Evolutionary conservation across 2,329 filamentous ascomycete genomes (phyloP), one percentile per base, ranked within the genome.

Genomic region (Lachnellula hyalina): DNA sequence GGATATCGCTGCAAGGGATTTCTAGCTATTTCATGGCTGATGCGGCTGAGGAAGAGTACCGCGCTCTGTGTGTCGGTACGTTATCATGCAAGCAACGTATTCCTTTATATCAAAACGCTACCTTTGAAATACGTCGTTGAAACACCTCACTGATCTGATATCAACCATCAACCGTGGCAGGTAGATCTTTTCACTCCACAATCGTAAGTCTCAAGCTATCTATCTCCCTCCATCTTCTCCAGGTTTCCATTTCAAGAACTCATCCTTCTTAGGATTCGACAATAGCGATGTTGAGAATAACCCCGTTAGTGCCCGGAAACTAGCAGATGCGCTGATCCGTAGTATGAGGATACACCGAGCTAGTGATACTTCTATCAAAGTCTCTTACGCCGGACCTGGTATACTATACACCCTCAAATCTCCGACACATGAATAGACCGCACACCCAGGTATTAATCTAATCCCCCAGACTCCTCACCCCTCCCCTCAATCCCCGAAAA

Each of bases 131-230:
- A 28, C 28, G 28, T 28, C 3, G 3, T 21, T 21, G 19, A 21
- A 21, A 21, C 19, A 21, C 19, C 19, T 21, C 9, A 8, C 28
- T 28, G 28, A 11, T n/a, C 46, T 21, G 12, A 32, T 23, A 6
- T 21, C 19, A 21, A 21, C 21, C 5, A 6, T 21, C 19, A 21
- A 21, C 21, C 5, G 3, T 28, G 17, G n/a, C 35, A 52, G 54
- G 54, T 56, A 52, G 54, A 49, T 56, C 2, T 56, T 56, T 45
- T 51, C 50, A 15, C 51, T 53, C 17, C 50, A 56, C 25, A 50
- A 56, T 21, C 25, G 54, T 56, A 14, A 42, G 54, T 48, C 23
- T 38, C 8, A 5, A 14, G 12, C 36, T 38, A 8, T 28, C 36
- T 38, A 8, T 28, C n/a, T 2, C 3, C n/a, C 2, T 2, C 2